phyloP scores from a whole-genome alignment of 2,329 filamentous ascomycete species.

The Penicillium sp. region DNA sequence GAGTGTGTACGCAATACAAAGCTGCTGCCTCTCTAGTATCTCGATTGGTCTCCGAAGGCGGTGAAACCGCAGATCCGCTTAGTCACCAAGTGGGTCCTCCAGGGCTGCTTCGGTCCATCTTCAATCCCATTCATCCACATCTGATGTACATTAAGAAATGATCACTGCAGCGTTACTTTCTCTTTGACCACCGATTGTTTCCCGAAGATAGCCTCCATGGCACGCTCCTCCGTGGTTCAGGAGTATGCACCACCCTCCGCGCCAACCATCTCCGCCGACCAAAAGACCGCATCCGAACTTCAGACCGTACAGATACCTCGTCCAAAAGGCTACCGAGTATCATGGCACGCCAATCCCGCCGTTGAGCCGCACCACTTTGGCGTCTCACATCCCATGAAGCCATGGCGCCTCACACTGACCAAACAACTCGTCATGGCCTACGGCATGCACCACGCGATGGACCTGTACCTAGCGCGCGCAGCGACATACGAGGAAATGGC shows the following conservation, averaged over 20 bases:
- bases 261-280: constrained; percentile 48
- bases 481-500: constrained; percentile 85
- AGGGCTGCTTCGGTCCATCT: not conserved
- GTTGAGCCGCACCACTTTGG: constrained; percentile 98
- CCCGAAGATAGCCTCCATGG: constrained; percentile 30
- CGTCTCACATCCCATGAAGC: constrained; percentile 97
- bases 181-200: not conserved
- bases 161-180: not conserved
- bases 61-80: not conserved
- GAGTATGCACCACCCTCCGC: constrained; percentile 46
- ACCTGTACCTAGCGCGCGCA: constrained; percentile 78
- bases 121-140: constrained; percentile 1
- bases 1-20: too few species aligned
- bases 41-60: not conserved
- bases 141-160: not conserved
- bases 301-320: constrained; percentile 66
- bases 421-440: constrained; percentile 94
- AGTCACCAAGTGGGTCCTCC: not conserved
- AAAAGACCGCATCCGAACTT: constrained; percentile 52
- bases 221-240: constrained; percentile 47
- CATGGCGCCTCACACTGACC: constrained; percentile 91
- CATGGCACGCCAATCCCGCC: constrained; percentile 89
- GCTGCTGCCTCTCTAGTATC: too few species aligned
- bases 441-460: constrained; percentile 95
- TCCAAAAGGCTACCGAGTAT: constrained; percentile 84